These are phyloP conservation scores for Dothideomycetes sp. DNA, from an alignment of 2,329 filamentous ascomycete genomes.

Conservation along the genomic window DNA sequence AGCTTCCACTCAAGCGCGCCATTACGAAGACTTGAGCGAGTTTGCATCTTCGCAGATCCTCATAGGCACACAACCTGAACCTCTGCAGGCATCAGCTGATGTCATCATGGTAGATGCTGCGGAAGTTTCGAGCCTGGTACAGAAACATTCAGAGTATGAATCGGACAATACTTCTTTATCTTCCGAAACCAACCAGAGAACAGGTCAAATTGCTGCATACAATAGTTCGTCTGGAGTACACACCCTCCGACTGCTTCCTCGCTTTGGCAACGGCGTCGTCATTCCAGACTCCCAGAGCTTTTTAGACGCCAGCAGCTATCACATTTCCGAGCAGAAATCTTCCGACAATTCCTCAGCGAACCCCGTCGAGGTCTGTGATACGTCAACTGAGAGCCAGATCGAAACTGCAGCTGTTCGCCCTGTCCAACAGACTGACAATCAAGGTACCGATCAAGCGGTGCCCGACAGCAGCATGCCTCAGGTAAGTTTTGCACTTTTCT, in stretches of 20 bases:
- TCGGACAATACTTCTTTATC: conserved; percentile 12
- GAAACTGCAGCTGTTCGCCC: too few relatives aligned
- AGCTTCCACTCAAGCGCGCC: not conserved
- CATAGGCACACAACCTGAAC: conserved; percentile 12
- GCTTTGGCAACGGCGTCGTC: conserved; percentile 14
- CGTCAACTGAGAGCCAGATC: conserved; percentile 12
- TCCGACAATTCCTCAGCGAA: too few relatives aligned
- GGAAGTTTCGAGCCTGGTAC: conserved; percentile 13
- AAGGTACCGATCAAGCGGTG: not conserved
- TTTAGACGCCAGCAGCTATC: conserved; percentile 1
- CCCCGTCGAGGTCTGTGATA: too few relatives aligned
- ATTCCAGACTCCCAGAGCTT: conserved; percentile 21
- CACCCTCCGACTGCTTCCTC: not conserved
- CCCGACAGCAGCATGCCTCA: conserved; percentile 9
- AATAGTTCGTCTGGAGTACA: conserved; percentile 10
- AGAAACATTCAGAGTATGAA: conserved; percentile 16
- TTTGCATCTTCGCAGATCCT: conserved; percentile 15
- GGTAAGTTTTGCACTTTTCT: conserved; percentile 1
- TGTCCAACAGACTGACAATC: not conserved
- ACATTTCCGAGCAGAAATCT: conserved; percentile 6
- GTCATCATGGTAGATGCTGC: conserved; percentile 12
- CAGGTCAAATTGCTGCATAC: not conserved
- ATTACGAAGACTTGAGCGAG: conserved; percentile 9
- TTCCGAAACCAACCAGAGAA: not conserved
- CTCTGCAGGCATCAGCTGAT: not conserved